Conservation (phyloP, 2,329 filamentous ascomycete genomes). For the Penicillium sp. region DNA sequence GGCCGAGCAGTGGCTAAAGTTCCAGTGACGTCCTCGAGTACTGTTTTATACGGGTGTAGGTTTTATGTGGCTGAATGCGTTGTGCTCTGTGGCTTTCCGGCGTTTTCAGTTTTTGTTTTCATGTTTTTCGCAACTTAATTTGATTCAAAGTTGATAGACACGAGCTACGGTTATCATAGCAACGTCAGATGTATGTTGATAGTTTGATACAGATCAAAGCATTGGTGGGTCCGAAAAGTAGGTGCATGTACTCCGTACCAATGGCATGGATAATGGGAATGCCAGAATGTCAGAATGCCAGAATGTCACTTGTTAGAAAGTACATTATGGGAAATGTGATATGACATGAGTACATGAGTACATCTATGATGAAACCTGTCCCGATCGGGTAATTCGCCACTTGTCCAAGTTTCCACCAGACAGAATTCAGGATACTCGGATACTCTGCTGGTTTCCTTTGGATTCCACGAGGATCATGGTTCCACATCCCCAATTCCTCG, state of each 20-base stretch:
- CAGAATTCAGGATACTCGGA: background rate
- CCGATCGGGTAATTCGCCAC: constrained; percentile 12
- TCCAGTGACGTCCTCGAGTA: background rate
- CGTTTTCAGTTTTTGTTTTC: background rate
- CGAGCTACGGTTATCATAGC: background rate
- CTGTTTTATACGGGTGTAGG: background rate
- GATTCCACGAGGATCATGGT: constrained; percentile 3
- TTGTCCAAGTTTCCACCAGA: background rate
- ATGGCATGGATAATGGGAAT: background rate
- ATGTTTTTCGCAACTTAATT: background rate
- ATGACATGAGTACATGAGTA: background rate
- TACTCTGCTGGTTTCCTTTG: background rate
- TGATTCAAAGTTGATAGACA: background rate
- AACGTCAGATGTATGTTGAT: background rate
- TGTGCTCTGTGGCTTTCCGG: background rate
- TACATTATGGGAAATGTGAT: background rate
- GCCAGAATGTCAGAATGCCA: background rate
- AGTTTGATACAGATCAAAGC: background rate
- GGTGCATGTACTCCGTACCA: background rate
- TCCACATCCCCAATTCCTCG: background rate
- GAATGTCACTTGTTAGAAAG: background rate
- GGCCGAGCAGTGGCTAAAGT: background rate
- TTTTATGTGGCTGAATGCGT: background rate
- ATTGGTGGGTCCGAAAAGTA: background rate
- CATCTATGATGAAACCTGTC: constrained; percentile 3